Conservation (phyloP, 257 asterid species). For the Leonotis leonurus region DNA sequence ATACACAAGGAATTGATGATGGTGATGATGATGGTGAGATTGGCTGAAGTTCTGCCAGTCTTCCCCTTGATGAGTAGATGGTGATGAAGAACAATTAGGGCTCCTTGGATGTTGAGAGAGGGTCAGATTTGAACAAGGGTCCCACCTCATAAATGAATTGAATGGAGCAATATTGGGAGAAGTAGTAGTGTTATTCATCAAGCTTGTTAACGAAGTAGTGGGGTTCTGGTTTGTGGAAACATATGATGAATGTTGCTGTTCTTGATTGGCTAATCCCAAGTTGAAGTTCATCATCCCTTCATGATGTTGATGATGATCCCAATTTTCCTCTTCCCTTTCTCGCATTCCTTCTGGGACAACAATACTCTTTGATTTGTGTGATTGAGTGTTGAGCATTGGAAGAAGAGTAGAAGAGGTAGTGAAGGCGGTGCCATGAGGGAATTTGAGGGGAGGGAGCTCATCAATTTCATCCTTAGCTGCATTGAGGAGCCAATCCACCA, state of each 20-base stretch:
- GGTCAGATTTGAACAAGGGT: slow-evolving; percentile 57
- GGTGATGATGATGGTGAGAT: slow-evolving; percentile 21
- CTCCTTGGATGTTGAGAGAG: slow-evolving; percentile 40
- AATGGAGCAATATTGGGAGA: too few species aligned
- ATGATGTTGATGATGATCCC: too few species aligned
- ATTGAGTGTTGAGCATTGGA: slow-evolving; percentile 13
- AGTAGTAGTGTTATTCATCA: too few species aligned
- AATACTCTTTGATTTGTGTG: too few species aligned
- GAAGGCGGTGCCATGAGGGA: slow-evolving; percentile 47
- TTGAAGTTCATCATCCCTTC: too few species aligned
- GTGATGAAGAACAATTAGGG: slow-evolving; percentile 5
- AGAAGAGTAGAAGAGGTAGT: slow-evolving; percentile 25
- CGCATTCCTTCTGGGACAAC: too few species aligned
- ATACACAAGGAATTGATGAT: slow-evolving; percentile 37
- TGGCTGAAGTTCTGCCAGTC: slow-evolving; percentile 46
- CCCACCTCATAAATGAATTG: slow-evolving; percentile 51
- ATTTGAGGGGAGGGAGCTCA: slow-evolving; percentile 64
- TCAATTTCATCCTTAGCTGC: slow-evolving; percentile 70
- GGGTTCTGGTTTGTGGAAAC: too few species aligned
- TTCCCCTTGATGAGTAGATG: slow-evolving; percentile 30
- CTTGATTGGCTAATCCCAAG: too few species aligned
- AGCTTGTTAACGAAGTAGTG: too few species aligned
- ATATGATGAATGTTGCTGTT: too few species aligned
- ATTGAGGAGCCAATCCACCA: slow-evolving; percentile 75
- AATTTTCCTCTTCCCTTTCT: too few species aligned